Percentiles rank a stretch among this genome's conserved stretches.
Conservation (phyloP, 2,329 filamentous ascomycete genomes). For the Thermoascus crustaceus region DNA sequence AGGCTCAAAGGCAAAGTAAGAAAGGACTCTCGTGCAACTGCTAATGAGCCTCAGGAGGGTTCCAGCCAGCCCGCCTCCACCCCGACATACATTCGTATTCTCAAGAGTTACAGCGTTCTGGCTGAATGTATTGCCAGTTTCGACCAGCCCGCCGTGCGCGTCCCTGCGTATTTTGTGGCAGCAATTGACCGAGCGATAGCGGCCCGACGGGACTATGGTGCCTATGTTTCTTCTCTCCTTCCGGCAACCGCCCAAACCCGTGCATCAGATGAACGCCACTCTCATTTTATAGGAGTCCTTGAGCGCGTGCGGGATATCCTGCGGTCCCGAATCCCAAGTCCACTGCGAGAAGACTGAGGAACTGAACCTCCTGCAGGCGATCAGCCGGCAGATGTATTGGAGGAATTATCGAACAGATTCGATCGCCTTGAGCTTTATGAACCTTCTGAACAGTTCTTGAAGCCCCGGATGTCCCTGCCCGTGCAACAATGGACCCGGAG, state of each 20-base stretch:
- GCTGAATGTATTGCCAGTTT: slow-evolving; percentile 15
- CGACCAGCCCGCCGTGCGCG: slow-evolving; percentile 7
- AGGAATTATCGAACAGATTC: slow-evolving; percentile 24
- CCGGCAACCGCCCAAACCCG: neutral
- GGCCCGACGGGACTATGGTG: slow-evolving; percentile 1
- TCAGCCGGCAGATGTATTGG: neutral
- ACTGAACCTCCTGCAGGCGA: no score
- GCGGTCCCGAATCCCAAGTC: slow-evolving; percentile 4
- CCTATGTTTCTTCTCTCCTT: neutral
- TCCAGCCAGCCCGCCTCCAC: no score
- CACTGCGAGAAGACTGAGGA: no score
- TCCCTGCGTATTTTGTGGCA: slow-evolving; percentile 8
- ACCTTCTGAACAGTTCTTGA: slow-evolving; percentile 29
- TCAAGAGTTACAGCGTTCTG: slow-evolving; percentile 15
- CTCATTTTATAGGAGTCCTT: slow-evolving; percentile 3
- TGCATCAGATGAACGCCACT: neutral
- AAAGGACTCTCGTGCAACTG: neutral
- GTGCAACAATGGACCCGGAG: no score
- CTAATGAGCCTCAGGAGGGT: neutral
- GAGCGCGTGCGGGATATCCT: slow-evolving; percentile 5
- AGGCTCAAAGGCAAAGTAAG: slow-evolving; percentile 8
- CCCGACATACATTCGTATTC: slow-evolving; percentile 12
- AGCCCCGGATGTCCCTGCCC: slow-evolving; percentile 22
- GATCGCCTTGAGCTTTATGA: slow-evolving; percentile 29
- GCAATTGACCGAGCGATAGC: slow-evolving; percentile 3